These are phyloP conservation scores for Betula pendula DNA, from an alignment of 306 rosid species.

Conservation along the genomic window DNA sequence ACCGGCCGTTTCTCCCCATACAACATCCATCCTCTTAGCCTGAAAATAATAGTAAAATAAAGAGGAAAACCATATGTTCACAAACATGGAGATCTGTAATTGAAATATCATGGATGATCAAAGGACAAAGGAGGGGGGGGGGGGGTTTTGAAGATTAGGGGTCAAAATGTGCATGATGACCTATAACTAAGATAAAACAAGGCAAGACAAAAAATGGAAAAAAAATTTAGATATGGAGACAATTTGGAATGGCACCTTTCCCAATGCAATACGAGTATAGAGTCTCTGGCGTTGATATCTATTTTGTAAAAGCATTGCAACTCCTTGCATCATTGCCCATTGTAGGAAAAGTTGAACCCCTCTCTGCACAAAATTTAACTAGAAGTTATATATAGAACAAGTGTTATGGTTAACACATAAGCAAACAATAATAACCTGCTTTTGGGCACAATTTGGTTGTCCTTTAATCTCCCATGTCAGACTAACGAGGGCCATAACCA, in stretches of 20 bases:
- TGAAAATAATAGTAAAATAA: slow-evolving; percentile 37
- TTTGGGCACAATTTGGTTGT: slow-evolving; percentile 83
- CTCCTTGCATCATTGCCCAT: slow-evolving; percentile 99
- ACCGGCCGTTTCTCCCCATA: slow-evolving; percentile 99
- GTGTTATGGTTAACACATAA: background rate
- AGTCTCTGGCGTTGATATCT: slow-evolving; percentile 99
- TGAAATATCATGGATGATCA: background rate
- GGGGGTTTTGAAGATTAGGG: background rate
- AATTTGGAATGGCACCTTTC: slow-evolving; percentile 67
- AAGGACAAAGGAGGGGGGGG: background rate
- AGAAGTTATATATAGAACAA: background rate
- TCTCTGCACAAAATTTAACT: slow-evolving; percentile 57
- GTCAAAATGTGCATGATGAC: background rate
- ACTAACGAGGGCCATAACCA: slow-evolving; percentile 96
- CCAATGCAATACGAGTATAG: slow-evolving; percentile 96
- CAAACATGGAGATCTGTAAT: background rate
- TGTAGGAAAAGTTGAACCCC: slow-evolving; percentile 95
- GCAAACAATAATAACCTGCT: slow-evolving; percentile 59
- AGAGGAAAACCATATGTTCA: slow-evolving; percentile 12
- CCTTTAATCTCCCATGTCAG: slow-evolving; percentile 99
- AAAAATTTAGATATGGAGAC: background rate
- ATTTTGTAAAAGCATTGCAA: slow-evolving; percentile 96
- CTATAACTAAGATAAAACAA: slow-evolving; percentile 17
- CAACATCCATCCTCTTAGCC: slow-evolving; percentile 99
- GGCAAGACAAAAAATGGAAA: background rate